Base-by-base conservation (phyloP, 192 early-diverging fungal genomes). In the Phycomyces blakesleeanus region DNA sequence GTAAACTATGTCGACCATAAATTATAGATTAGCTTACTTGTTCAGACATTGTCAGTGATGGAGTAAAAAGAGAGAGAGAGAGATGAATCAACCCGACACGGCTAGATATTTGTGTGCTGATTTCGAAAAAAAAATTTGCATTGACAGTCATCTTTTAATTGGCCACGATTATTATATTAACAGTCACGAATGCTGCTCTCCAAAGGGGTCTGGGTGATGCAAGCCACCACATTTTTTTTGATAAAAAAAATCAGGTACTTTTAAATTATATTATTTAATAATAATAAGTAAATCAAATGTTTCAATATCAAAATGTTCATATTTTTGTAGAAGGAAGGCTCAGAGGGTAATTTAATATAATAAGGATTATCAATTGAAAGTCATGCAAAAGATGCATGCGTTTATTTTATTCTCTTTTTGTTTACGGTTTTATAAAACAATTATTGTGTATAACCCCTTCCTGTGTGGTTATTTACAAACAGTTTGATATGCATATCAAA, bases 61-160 rank as follows among this genome's bases (percentile, higher is more conserved):
- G 44, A 47, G 44, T 47, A 47, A 18, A 47, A 47, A 47, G 44
- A 47, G 18, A 47, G 44, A 47, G 44, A 47, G 44, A 47, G 44
- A 47, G 44, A 47, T 34, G 7, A 12, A 47, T 18, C 44, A 47
- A 18, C 4, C 44, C 15, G 12, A 47, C 44, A 18, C 5, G 44
- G 18, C 44, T 47, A n/a, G 44, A 47, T 47, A 47, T 47, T 47
- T 18, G 12, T n/a, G 15, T n/a, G 44, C 44, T 14, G 44, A 47
- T 18, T 18, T 47, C 3, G 18, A 47, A 47, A 47, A n/a, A 47
- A 47, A 47, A 47, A 47, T 47, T 47, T 47, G 44, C 44, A 18
- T 47, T 12, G 44, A 47, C 29, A 47, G 44, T 18, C 12, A 18
- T n/a, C 15, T 47, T n/a, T 14, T 47, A 1, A 47, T 47, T 47